Conservation (phyloP, 2,329 filamentous ascomycete species). For the Drechslerella coelobrocha region DNA sequence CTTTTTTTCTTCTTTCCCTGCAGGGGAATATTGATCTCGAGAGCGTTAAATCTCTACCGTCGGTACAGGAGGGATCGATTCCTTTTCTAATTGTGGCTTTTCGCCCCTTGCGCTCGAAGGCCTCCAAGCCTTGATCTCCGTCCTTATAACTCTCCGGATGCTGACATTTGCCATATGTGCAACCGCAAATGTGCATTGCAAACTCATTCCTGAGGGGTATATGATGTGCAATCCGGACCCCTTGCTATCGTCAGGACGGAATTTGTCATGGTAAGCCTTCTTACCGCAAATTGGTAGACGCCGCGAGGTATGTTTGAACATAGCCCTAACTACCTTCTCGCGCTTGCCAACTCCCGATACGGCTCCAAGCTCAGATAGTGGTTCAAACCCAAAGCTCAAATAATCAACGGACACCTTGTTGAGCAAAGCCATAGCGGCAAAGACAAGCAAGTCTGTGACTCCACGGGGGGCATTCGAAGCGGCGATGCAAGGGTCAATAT, state of each 20-base stretch:
- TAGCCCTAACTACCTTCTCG: conserved; percentile 55
- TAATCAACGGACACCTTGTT: conserved; percentile 57
- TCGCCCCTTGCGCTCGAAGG: no score
- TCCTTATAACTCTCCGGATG: conserved; percentile 50
- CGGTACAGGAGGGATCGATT: no score
- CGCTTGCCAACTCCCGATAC: conserved; percentile 57
- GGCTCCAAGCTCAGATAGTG: conserved; percentile 56
- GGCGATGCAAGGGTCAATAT: conserved; percentile 60
- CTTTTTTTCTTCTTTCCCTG: no score
- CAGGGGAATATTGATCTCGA: no score
- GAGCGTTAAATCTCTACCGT: no score
- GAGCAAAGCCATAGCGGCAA: conserved; percentile 58
- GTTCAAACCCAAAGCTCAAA: conserved; percentile 59
- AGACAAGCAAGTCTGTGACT: conserved; percentile 58
- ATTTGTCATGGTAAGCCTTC: conserved; percentile 59
- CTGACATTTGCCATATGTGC: conserved; percentile 59
- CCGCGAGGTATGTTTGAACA: conserved; percentile 57
- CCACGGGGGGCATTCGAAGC: conserved; percentile 57
- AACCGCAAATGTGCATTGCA: conserved; percentile 57
- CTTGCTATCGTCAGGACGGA: conserved; percentile 56
- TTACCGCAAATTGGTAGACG: conserved; percentile 58
- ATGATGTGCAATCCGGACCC: conserved; percentile 57
- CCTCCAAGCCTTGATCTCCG: neutral
- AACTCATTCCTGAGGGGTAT: conserved; percentile 57
- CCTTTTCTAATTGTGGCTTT: no score